These are phyloP conservation scores for Amanita thiersii DNA, from an alignment of 768 basidiomycete genomes.

Conservation along the genomic window DNA sequence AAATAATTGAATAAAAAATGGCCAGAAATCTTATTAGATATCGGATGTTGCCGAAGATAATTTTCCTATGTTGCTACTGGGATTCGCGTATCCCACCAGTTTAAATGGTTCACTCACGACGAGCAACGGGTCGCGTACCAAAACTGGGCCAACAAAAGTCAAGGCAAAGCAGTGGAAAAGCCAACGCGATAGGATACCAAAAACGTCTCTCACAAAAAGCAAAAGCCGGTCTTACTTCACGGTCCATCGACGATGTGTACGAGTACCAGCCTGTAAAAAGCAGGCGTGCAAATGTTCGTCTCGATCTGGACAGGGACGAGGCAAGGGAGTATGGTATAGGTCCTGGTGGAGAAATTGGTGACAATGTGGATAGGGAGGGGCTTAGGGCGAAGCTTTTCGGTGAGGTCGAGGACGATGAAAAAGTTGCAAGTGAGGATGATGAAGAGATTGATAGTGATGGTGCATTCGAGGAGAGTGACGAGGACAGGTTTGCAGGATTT, in stretches of 20 bases:
- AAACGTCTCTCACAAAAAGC: constrained; percentile 42
- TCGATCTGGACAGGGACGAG: constrained; percentile 55
- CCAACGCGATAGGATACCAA: constrained; percentile 41
- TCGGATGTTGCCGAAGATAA: no score
- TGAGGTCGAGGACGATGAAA: constrained; percentile 42
- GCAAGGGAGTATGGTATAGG: constrained; percentile 29
- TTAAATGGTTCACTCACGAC: no score
- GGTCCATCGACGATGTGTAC: constrained; percentile 48
- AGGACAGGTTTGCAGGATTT: constrained; percentile 69
- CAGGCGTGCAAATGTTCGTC: constrained; percentile 42
- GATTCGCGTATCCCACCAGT: no score
- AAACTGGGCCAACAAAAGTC: constrained; percentile 10
- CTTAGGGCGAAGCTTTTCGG: constrained; percentile 41
- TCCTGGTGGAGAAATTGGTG: constrained; percentile 31
- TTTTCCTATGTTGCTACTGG: no score
- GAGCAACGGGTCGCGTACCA: not conserved
- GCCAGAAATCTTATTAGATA: no score
- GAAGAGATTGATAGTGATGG: constrained; percentile 83
- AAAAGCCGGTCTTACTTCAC: constrained; percentile 20
- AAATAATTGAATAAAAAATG: no score
- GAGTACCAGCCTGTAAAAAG: constrained; percentile 48
- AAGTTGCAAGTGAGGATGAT: constrained; percentile 63
- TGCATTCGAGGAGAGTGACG: constrained; percentile 77
- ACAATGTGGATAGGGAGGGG: constrained; percentile 30
- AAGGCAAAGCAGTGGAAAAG: constrained; percentile 19